Evolutionary conservation across 805 yeast species (phyloP).

Genomic region (Lipomyces japonicus): DNA sequence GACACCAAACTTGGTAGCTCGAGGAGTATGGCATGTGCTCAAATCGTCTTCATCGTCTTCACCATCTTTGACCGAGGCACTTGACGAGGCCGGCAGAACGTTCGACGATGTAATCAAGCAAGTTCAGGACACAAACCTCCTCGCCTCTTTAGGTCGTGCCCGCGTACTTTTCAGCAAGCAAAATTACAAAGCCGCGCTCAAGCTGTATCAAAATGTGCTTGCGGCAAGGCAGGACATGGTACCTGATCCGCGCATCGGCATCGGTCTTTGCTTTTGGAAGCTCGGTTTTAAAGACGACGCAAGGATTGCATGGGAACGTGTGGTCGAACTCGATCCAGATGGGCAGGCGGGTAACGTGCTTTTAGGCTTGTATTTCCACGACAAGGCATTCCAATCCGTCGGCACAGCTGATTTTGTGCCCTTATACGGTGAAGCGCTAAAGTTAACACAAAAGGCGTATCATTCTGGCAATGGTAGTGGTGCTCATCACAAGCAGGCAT

Average conservation of each 20-base stretch:
- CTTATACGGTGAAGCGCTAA: constrained; percentile 58
- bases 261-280: constrained; percentile 92
- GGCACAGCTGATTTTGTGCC: constrained; percentile 54
- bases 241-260: constrained; percentile 93
- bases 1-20: constrained; percentile 56
- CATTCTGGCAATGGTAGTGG: constrained; percentile 32
- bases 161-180: constrained; percentile 69
- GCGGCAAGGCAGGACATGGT: constrained; percentile 63
- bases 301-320: constrained; percentile 73
- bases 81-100: constrained; percentile 66
- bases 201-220: constrained; percentile 77
- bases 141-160: constrained; percentile 81
- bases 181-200: constrained; percentile 69
- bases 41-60: constrained; percentile 4
- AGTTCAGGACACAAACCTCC: constrained; percentile 58
- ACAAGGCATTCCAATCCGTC: constrained; percentile 55
- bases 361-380: constrained; percentile 64
- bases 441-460: constrained; percentile 41
- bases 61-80: constrained; percentile 52
- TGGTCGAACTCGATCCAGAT: constrained; percentile 60
- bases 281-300: constrained; percentile 78
- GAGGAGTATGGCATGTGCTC: constrained; percentile 56
- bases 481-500: constrained; percentile 56
- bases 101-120: constrained; percentile 57
- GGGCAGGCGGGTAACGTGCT: constrained; percentile 61